Evolutionary conservation across 257 asterid species (phyloP).

Genomic region (Primulina huaijiensis): DNA sequence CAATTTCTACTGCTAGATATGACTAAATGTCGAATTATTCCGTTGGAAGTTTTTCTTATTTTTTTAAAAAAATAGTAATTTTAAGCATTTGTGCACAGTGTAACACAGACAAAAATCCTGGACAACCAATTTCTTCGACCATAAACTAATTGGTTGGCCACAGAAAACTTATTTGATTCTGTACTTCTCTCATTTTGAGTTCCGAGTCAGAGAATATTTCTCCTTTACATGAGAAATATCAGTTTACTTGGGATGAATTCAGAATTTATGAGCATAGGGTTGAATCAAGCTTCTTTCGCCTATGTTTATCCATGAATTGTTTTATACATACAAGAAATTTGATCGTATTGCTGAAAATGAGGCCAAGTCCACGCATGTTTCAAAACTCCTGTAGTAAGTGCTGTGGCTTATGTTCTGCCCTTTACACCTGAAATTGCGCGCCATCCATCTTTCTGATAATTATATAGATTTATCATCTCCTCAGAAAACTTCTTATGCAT

Average conservation of each 20-base stretch:
- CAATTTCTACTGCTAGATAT: not conserved
- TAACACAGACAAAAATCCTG: not conserved
- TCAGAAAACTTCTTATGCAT: constrained; percentile 24
- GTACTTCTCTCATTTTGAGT: constrained; percentile 8
- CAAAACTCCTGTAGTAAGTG: not conserved
- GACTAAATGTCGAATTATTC: not conserved
- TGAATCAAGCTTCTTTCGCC: not conserved
- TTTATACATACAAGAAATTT: not conserved
- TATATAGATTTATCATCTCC: constrained; percentile 20
- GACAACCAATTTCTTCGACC: not conserved
- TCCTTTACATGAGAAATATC: constrained; percentile 11
- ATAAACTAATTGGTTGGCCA: not conserved
- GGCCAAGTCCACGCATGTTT: not conserved
- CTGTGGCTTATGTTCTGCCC: not conserved
- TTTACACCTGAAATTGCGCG: constrained; percentile 2
- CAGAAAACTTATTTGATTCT: not conserved
- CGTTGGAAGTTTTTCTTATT: not conserved
- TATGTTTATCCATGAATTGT: not conserved
- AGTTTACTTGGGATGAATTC: not conserved
- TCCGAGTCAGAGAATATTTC: too few species aligned
- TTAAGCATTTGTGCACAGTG: not conserved
- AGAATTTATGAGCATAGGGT: not conserved
- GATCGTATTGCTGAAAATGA: not conserved
- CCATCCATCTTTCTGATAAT: constrained; percentile 13
- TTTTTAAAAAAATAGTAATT: too few species aligned